Evolutionary conservation across 106 monocot genomes (phyloP), one percentile per base, ranked within the genome.

Genomic region (Dendrobium chrysotoxum): DNA sequence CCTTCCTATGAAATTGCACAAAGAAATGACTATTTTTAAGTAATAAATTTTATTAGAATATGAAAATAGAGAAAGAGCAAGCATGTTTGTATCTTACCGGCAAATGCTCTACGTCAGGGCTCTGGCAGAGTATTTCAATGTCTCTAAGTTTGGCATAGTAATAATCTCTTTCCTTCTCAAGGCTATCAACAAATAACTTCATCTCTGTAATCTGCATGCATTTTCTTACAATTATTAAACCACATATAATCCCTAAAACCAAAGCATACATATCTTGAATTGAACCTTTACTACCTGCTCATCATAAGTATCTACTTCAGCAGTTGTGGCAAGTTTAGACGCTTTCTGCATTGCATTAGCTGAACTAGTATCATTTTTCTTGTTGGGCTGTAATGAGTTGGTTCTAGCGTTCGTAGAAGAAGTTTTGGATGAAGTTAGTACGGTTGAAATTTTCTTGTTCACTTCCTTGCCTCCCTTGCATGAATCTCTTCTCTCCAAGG

Each of bases 131-230:
- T 0, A 97, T 88, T 75, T 97, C 97, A 77, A 97, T 86, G 38
- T 97, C 97, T 80, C 97, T 84, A 71, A 97, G 79, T 82, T 97
- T 97, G 40, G 86, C 72, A 70, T 90, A 97, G 81, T 97, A 97
- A 79, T 93, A 97, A 81, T 97, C 97, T 39, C 97, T 90, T 81
- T 97, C 97, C 81, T 97, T 97, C 90, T 97, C 97, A 25, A 94
- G 90, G 53, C 90, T 91, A 55, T 97, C 97, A 7, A 97, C 89
- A 30, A 86, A 85, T 41, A 97, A 83, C 86, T 97, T 97, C 79
- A 97, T 77, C 77, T 97, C 97, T 2, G 89, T 94, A 73, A 97
- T 92, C 97, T 97, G 93, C 80, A 84, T 45, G 71, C 28, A 53
- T 54, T 47, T 10, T 42, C 20, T 21, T 0, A 20, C 20, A 75